Evolutionary conservation across 2,329 filamentous ascomycete species (phyloP).

Genomic region (Tricladium varicosporioides): DNA sequence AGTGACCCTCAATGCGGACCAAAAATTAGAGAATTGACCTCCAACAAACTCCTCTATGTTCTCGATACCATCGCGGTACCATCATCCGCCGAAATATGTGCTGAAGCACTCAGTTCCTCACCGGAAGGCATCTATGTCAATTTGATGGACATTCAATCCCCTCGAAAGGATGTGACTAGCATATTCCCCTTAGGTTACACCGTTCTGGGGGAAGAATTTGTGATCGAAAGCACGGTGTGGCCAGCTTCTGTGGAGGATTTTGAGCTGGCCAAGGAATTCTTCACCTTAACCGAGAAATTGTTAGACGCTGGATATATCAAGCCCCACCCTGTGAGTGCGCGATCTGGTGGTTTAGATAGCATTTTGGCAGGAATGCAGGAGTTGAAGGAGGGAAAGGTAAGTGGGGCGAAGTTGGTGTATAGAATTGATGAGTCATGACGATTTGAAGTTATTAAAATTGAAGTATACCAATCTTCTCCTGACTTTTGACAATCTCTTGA

Average conservation of each 20-base stretch:
- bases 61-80: slow-evolving; percentile 23
- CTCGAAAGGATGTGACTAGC: slow-evolving; percentile 29
- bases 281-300: slow-evolving; percentile 32
- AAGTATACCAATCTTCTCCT: no score
- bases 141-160: slow-evolving; percentile 37
- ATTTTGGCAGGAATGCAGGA: slow-evolving; percentile 19
- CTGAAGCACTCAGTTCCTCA: slow-evolving; percentile 18
- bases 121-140: slow-evolving; percentile 49
- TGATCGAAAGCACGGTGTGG: slow-evolving; percentile 17
- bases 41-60: slow-evolving; percentile 32
- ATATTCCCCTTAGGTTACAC: slow-evolving; percentile 39
- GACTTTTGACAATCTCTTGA: no score
- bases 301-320: slow-evolving; percentile 35
- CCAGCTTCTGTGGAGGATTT: slow-evolving; percentile 28
- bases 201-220: slow-evolving; percentile 36
- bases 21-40: slow-evolving; percentile 44
- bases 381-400: slow-evolving; percentile 28
- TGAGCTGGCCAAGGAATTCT: slow-evolving; percentile 36
- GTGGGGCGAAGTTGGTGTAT: slow-evolving; percentile 42
- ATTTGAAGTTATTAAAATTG: not conserved
- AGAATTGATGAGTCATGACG: slow-evolving; percentile 4
- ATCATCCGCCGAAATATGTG: slow-evolving; percentile 17
- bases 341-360: slow-evolving; percentile 16
- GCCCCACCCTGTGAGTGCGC: slow-evolving; percentile 27
- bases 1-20: slow-evolving; percentile 39